Evolutionary conservation across 441 rosid genomes (phyloP).

Genomic region (Lepidium campestre): DNA sequence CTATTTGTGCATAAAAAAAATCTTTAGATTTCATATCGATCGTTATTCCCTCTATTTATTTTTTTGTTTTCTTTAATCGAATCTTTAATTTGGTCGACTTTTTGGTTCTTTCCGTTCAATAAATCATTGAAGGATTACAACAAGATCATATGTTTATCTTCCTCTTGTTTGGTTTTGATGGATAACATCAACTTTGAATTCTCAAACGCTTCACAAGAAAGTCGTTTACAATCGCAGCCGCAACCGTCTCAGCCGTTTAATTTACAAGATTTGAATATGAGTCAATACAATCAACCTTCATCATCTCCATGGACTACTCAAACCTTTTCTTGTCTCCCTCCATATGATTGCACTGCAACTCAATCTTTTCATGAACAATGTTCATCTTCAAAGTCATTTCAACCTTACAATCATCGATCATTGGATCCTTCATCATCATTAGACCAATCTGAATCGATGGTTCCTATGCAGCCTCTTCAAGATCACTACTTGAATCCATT

Average conservation of each 20-base stretch:
- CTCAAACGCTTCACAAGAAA: slow-evolving; percentile 24
- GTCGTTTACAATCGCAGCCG: slow-evolving; percentile 11
- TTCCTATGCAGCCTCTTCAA: slow-evolving; percentile 29
- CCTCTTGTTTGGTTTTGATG: slow-evolving; percentile 19
- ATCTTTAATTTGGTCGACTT: background rate
- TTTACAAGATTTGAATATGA: slow-evolving; percentile 43
- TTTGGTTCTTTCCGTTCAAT: background rate
- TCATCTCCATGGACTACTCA: slow-evolving; percentile 61
- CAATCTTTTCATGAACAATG: slow-evolving; percentile 28
- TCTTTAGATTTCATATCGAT: slow-evolving; percentile 23
- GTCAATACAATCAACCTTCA: slow-evolving; percentile 49
- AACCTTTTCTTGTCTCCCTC: slow-evolving; percentile 44
- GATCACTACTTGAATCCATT: slow-evolving; percentile 26
- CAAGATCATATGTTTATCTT: slow-evolving; percentile 16
- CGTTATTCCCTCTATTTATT: background rate
- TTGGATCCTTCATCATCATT: slow-evolving; percentile 18
- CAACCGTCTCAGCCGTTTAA: slow-evolving; percentile 29
- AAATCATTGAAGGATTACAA: slow-evolving; percentile 5
- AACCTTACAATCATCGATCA: slow-evolving; percentile 33
- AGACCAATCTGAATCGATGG: slow-evolving; percentile 33
- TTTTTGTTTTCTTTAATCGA: background rate
- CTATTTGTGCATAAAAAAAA: background rate
- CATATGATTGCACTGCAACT: slow-evolving; percentile 29
- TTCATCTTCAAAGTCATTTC: slow-evolving; percentile 34
- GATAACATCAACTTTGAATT: slow-evolving; percentile 32